Conservation (phyloP, 495 filamentous ascomycete genomes). For the Xylaria curta region DNA sequence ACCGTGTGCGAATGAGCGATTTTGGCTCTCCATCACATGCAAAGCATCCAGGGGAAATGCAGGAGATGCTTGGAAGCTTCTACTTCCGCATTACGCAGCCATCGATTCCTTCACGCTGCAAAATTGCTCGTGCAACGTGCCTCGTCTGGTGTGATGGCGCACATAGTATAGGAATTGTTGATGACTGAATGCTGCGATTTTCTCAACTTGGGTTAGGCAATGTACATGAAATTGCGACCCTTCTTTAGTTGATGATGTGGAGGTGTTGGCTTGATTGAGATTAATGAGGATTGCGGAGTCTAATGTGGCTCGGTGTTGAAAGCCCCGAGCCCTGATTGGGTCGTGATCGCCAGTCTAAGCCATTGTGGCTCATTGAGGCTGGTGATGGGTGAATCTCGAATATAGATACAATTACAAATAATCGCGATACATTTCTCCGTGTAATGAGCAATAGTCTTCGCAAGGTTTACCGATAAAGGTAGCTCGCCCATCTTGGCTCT, state of each 20-base stretch:
- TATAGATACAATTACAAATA: neutral
- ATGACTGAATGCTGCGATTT: neutral
- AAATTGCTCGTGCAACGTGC: neutral
- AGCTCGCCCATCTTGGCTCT: neutral
- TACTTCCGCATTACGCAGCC: neutral
- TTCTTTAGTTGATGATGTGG: neutral
- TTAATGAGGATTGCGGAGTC: slow-evolving; percentile 8
- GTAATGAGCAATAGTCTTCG: neutral
- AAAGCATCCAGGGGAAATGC: neutral
- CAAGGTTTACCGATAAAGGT: neutral
- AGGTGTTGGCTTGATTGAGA: slow-evolving; percentile 12
- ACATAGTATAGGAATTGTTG: neutral
- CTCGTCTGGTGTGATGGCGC: neutral
- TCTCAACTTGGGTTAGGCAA: neutral
- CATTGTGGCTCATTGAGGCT: neutral
- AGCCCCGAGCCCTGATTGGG: slow-evolving; percentile 3
- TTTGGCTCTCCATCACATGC: neutral
- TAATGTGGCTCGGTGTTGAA: slow-evolving; percentile 10
- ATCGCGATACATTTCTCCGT: neutral
- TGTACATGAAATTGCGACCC: slow-evolving; percentile 5
- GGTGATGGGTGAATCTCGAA: neutral
- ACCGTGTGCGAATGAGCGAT: neutral
- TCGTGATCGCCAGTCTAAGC: slow-evolving; percentile 9
- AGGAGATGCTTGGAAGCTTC: neutral
- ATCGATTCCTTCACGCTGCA: neutral